Conservation (phyloP, 2,329 filamentous ascomycete species). For the Monilinia laxa region DNA sequence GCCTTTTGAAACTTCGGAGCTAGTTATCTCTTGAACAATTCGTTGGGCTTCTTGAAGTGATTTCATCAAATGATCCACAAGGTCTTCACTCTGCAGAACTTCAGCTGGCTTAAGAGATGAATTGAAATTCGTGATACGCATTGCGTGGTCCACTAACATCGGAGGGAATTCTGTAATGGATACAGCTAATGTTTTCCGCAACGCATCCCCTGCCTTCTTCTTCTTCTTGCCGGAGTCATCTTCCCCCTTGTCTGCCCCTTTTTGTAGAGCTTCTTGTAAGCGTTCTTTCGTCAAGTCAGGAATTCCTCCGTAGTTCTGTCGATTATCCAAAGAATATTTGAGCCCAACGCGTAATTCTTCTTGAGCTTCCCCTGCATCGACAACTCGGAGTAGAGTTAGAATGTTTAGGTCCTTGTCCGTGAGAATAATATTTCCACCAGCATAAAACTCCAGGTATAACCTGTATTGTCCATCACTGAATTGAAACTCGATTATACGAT, state of each 20-base stretch:
- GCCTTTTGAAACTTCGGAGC: slow-evolving; percentile 65
- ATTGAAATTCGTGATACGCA: slow-evolving; percentile 70
- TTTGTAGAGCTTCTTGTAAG: slow-evolving; percentile 66
- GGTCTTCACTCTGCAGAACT: slow-evolving; percentile 63
- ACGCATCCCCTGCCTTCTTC: slow-evolving; percentile 69
- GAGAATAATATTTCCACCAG: slow-evolving; percentile 89
- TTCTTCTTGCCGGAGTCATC: slow-evolving; percentile 61
- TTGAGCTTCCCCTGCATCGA: slow-evolving; percentile 77
- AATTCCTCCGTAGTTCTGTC: slow-evolving; percentile 79
- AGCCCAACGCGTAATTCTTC: slow-evolving; percentile 77
- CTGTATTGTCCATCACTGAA: slow-evolving; percentile 90
- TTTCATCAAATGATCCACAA: slow-evolving; percentile 65
- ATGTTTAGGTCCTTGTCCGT: slow-evolving; percentile 84
- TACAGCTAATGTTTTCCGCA: slow-evolving; percentile 77
- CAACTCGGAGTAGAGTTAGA: slow-evolving; percentile 74
- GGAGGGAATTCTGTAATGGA: slow-evolving; percentile 89
- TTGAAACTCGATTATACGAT: slow-evolving; percentile 86
- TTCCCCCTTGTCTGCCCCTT: slow-evolving; percentile 59
- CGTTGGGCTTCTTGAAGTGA: slow-evolving; percentile 69
- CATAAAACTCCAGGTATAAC: slow-evolving; percentile 93
- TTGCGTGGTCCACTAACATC: slow-evolving; percentile 80
- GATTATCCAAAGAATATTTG: slow-evolving; percentile 74
- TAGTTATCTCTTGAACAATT: slow-evolving; percentile 67
- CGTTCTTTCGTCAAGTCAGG: slow-evolving; percentile 74
- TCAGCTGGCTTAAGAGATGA: slow-evolving; percentile 64